Evolutionary conservation across 768 basidiomycete species (phyloP).

Genomic region (Nidularia sp.): DNA sequence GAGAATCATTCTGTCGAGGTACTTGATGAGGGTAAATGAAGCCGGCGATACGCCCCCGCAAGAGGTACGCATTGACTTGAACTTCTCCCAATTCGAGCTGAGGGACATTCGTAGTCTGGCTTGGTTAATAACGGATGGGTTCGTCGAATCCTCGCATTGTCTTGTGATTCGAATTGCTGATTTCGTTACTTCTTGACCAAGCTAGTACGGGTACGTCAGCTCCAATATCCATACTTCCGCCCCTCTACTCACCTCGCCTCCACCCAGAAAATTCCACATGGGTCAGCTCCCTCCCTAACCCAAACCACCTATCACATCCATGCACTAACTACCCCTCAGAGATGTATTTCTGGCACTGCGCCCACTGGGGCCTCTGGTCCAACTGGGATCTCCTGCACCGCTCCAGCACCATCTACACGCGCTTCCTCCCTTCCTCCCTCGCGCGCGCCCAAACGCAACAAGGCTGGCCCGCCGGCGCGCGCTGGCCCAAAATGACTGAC

Average conservation of each 20-base stretch:
- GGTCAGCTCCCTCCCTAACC: slow-evolving; percentile 20
- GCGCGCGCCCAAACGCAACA: slow-evolving; percentile 48
- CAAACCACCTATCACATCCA: background rate
- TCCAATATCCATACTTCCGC: background rate
- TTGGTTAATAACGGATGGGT: slow-evolving; percentile 54
- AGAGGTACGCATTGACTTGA: slow-evolving; percentile 33
- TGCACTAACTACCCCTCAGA: slow-evolving; percentile 16
- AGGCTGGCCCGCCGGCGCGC: slow-evolving; percentile 48
- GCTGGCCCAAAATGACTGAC: slow-evolving; percentile 65
- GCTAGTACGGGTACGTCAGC: slow-evolving; percentile 31
- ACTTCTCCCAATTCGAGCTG: background rate
- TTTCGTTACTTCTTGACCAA: background rate
- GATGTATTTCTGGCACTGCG: slow-evolving; percentile 57
- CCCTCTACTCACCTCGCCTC: background rate
- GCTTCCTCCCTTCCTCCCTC: slow-evolving; percentile 43
- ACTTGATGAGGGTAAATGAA: slow-evolving; percentile 56
- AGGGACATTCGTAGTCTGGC: slow-evolving; percentile 33
- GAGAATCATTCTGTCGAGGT: slow-evolving; percentile 51
- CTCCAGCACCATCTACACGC: slow-evolving; percentile 37
- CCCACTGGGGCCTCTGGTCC: slow-evolving; percentile 59
- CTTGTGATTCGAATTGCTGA: background rate
- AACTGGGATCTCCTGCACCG: slow-evolving; percentile 53
- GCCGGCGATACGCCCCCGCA: slow-evolving; percentile 54
- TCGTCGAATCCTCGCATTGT: background rate
- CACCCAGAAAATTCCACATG: slow-evolving; percentile 54